Evolutionary conservation across 116 monocot species (phyloP).

Genomic region (Posidonia oceanica): DNA sequence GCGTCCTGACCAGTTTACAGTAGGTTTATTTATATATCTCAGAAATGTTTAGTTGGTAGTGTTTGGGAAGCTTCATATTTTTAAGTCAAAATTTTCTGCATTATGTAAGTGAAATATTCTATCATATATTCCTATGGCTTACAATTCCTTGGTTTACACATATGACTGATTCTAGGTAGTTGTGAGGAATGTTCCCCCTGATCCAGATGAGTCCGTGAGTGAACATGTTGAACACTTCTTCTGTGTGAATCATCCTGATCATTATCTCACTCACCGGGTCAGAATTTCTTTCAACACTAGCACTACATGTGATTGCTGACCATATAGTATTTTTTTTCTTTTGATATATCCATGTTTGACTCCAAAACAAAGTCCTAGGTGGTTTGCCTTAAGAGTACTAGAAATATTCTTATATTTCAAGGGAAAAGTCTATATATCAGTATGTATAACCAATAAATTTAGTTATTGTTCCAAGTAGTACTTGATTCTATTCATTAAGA

Average conservation of each 20-base stretch:
- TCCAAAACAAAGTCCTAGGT: background rate
- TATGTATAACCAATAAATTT: no score
- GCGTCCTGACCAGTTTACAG: conserved; percentile 70
- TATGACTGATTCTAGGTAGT: conserved; percentile 36
- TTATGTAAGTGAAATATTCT: background rate
- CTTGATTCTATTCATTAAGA: no score
- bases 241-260: conserved; percentile 69
- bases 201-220: conserved; percentile 79
- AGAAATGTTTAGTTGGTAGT: background rate
- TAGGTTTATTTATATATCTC: conserved; percentile 20
- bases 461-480: no score
- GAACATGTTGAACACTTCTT: conserved; percentile 90
- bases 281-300: background rate
- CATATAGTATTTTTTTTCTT: background rate
- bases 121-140: background rate
- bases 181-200: conserved; percentile 79
- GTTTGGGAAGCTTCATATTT: no score
- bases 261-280: conserved; percentile 80
- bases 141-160: background rate
- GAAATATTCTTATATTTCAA: no score
- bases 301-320: background rate
- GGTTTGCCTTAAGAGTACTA: no score
- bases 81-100: no score
- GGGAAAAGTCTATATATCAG: no score
- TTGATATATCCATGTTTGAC: background rate